Percentiles rank a stretch among this genome's conserved stretches.
phyloP scores from a whole-genome alignment of 768 basidiomycete species.

The Auricularia sp. region DNA sequence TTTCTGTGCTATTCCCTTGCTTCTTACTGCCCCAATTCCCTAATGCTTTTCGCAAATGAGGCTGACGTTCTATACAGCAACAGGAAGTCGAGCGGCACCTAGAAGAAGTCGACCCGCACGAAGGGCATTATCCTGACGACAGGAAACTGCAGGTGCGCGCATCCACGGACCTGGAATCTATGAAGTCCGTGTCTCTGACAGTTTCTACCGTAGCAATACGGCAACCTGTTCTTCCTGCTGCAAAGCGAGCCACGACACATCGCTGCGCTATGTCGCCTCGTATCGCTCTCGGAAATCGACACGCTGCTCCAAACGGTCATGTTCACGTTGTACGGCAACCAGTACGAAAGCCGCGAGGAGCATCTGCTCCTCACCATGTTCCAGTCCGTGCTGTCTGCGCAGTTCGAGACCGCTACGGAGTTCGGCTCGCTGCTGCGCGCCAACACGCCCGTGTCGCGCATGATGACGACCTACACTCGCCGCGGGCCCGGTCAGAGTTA shows the following conservation, averaged over 20 bases:
- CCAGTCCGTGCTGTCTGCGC: conserved; percentile 92
- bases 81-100: conserved; percentile 90
- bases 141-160: conserved; percentile 48
- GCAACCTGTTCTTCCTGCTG: conserved; percentile 96
- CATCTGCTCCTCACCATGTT: conserved; percentile 99
- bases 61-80: conserved; percentile 43
- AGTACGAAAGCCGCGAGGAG: conserved; percentile 97
- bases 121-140: conserved; percentile 91
- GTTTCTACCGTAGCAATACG: conserved; percentile 63
- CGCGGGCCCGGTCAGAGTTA: conserved; percentile 98
- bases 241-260: conserved; percentile 97
- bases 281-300: conserved; percentile 94
- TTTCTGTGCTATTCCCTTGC: too few species aligned
- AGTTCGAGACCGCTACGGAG: conserved; percentile 98
- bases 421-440: conserved; percentile 97
- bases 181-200: background rate
- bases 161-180: background rate
- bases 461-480: conserved; percentile 99
- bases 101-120: conserved; percentile 89
- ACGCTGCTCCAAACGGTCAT: conserved; percentile 99
- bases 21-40: background rate
- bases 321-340: conserved; percentile 99
- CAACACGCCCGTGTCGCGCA: conserved; percentile 97
- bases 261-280: conserved; percentile 90
- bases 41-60: background rate